Conservation (phyloP, 2,329 filamentous ascomycete genomes). For the Mycocentrospora acerina region DNA sequence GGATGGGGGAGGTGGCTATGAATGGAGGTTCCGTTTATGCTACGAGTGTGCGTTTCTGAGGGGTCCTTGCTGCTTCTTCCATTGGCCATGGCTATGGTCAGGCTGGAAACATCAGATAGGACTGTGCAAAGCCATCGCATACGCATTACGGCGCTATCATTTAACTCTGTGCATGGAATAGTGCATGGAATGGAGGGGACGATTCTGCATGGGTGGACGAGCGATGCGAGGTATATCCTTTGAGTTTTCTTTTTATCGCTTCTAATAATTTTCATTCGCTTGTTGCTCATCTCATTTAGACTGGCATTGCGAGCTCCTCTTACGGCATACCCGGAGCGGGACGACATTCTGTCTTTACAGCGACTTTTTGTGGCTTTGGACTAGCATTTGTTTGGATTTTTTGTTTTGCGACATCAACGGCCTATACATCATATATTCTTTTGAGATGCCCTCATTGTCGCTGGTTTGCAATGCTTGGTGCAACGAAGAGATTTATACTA, state of each 20-base stretch:
- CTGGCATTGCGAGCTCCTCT: slow-evolving; percentile 21
- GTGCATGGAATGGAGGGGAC: slow-evolving; percentile 4
- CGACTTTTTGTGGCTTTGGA: slow-evolving; percentile 15
- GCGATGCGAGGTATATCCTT: slow-evolving; percentile 20
- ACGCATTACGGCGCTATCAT: slow-evolving; percentile 33
- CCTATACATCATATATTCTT: neutral
- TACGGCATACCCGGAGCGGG: slow-evolving; percentile 23
- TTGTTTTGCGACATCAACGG: slow-evolving; percentile 14
- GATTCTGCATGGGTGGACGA: slow-evolving; percentile 25
- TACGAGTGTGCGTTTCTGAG: neutral
- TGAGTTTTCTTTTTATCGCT: slow-evolving; percentile 10
- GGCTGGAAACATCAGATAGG: too few relatives aligned
- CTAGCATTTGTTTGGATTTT: slow-evolving; percentile 24
- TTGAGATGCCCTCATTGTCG: too few relatives aligned
- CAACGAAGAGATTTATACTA: too few relatives aligned
- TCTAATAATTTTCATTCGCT: slow-evolving; percentile 7
- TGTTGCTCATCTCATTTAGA: slow-evolving; percentile 19
- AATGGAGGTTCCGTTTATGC: neutral
- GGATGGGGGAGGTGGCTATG: slow-evolving; percentile 1
- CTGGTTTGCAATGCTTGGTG: too few relatives aligned
- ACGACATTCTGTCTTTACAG: slow-evolving; percentile 38
- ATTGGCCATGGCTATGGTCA: neutral
- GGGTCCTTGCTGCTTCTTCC: neutral
- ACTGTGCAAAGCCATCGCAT: slow-evolving; percentile 12
- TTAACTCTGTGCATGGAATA: slow-evolving; percentile 27